phyloP scores from a whole-genome alignment of 1,284 basidiomycete species.

The Irpex sp. region DNA sequence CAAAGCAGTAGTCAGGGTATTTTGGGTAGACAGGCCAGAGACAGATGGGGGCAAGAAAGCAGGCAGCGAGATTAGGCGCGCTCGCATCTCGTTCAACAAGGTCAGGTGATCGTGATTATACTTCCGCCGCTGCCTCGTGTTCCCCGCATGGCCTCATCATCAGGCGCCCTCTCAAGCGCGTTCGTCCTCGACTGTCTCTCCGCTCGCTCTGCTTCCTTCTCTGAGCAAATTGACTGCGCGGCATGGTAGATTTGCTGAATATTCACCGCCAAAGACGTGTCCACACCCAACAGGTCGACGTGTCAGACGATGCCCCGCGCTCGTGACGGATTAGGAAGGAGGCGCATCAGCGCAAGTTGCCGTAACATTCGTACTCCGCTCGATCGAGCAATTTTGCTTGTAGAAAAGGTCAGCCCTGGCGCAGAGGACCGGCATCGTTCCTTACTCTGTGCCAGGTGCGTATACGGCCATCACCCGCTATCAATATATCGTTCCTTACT shows the following conservation, averaged over 20 bases:
- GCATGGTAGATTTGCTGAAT: too few species aligned
- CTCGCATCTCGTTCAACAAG: conserved; percentile 30
- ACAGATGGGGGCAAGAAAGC: conserved; percentile 15
- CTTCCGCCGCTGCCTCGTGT: not conserved
- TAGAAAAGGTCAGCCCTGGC: not conserved
- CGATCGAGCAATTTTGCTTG: not conserved
- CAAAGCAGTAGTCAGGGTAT: conserved; percentile 10
- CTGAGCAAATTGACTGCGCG: too few species aligned
- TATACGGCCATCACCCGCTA: not conserved
- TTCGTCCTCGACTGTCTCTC: too few species aligned
- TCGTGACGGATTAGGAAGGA: not conserved
- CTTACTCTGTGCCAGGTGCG: not conserved
- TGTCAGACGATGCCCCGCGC: not conserved
- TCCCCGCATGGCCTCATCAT: not conserved
- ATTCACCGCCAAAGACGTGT: too few species aligned
- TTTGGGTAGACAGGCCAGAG: conserved; percentile 4
- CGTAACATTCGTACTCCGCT: not conserved
- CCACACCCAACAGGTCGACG: too few species aligned
- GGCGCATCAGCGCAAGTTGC: not conserved
- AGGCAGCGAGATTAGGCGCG: conserved; percentile 1
- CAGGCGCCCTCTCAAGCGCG: not conserved
- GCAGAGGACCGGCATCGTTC: not conserved
- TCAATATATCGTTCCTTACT: not conserved
- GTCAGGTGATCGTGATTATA: conserved; percentile 30
- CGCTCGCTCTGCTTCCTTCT: too few species aligned